Evolutionary conservation across 228 moss, liverwort and hornwort genomes (phyloP).

Genomic region (Sphagnum magellanicum): DNA sequence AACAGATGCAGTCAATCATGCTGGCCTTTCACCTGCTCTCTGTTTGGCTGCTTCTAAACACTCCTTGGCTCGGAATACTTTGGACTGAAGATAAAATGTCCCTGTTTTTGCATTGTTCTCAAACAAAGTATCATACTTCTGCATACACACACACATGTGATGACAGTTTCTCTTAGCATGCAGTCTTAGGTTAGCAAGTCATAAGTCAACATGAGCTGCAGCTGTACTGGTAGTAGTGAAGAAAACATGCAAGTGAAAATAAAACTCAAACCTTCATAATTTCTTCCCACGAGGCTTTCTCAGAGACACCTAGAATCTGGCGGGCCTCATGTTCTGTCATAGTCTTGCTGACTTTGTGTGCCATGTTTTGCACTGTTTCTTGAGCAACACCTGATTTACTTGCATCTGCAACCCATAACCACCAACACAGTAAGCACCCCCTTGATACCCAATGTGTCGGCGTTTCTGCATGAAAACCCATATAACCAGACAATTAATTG

Average conservation of each 20-base stretch:
- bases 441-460: too few species aligned
- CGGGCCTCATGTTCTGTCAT: conserved; percentile 78
- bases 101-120: conserved; percentile 59
- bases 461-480: too few species aligned
- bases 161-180: too few species aligned
- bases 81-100: conserved; percentile 73
- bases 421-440: background rate
- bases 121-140: conserved; percentile 63
- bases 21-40: conserved; percentile 4
- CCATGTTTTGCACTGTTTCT: conserved; percentile 80
- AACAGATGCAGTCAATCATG: background rate
- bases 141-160: background rate
- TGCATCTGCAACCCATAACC: conserved; percentile 26
- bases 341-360: conserved; percentile 62
- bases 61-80: conserved; percentile 77
- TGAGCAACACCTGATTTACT: conserved; percentile 73
- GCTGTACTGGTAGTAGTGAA: too few species aligned
- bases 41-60: conserved; percentile 48
- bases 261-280: conserved; percentile 32
- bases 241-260: too few species aligned
- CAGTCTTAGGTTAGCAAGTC: too few species aligned
- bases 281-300: conserved; percentile 66
- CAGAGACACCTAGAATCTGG: conserved; percentile 63
- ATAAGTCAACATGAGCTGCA: too few species aligned
- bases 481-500: too few species aligned